These are phyloP conservation scores for Zizania latifolia DNA, from an alignment of 176 grass and related monocot genomes.

Conservation along the genomic window DNA sequence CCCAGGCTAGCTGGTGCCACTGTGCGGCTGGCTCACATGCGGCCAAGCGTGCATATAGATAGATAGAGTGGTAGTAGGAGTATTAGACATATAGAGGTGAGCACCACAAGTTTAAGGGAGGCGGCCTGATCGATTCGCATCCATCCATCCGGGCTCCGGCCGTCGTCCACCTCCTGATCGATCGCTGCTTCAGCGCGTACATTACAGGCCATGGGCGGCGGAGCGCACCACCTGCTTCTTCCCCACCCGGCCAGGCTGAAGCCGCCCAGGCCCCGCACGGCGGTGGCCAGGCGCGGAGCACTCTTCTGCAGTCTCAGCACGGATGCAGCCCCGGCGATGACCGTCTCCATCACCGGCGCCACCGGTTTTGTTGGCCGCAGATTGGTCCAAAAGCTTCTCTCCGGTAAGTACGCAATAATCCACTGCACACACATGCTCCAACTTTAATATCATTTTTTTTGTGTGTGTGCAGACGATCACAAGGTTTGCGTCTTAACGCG, in stretches of 20 bases:
- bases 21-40: neutral
- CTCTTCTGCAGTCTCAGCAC: constrained; percentile 6
- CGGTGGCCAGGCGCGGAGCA: too few species aligned
- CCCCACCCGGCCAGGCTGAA: neutral
- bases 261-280: neutral
- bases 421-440: too few species aligned
- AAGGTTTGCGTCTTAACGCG: constrained; percentile 78
- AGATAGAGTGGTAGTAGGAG: too few species aligned
- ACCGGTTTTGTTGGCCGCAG: constrained; percentile 87
- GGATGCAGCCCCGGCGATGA: constrained; percentile 31
- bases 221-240: neutral
- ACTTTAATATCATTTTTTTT: too few species aligned
- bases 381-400: constrained; percentile 74
- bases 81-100: too few species aligned
- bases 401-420: constrained; percentile 32
- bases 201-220: neutral
- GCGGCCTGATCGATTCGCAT: too few species aligned
- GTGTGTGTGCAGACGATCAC: neutral
- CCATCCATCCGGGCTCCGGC: neutral
- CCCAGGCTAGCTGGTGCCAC: neutral
- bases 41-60: neutral
- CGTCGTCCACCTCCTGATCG: neutral
- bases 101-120: too few species aligned
- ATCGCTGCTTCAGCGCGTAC: too few species aligned
- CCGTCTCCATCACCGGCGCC: constrained; percentile 81